phyloP scores from a whole-genome alignment of 768 basidiomycete genomes.

The Cubamyces sp. region DNA sequence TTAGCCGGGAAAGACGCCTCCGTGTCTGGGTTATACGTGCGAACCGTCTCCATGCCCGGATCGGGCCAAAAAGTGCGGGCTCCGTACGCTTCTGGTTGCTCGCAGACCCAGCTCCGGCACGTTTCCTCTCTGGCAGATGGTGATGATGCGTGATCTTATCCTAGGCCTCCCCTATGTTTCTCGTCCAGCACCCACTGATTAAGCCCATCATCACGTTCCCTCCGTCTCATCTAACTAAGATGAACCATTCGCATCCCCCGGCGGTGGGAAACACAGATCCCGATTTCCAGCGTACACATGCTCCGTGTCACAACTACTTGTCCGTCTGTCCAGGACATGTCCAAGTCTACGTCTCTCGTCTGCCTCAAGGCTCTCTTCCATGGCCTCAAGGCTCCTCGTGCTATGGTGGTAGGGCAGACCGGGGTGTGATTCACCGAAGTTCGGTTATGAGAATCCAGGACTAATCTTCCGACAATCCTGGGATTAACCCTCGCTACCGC shows the following conservation, averaged over 20 bases:
- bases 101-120: constrained; percentile 17
- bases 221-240: background rate
- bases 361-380: constrained; percentile 17
- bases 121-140: constrained; percentile 23
- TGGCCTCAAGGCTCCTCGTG: constrained; percentile 10
- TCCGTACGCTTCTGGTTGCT: constrained; percentile 4
- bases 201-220: background rate
- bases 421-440: constrained; percentile 4
- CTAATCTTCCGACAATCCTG: background rate
- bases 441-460: background rate
- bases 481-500: background rate
- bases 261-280: constrained; percentile 1
- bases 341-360: background rate
- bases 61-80: constrained; percentile 19
- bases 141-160: constrained; percentile 15
- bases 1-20: constrained; percentile 1
- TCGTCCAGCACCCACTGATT: background rate
- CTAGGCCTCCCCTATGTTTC: background rate
- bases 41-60: constrained; percentile 21
- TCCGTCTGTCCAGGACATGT: background rate
- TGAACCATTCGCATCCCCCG: background rate
- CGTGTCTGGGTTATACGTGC: constrained; percentile 13
- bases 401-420: constrained; percentile 4
- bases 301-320: background rate
- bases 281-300: background rate